A percentile compares a stretch with the other conserved stretches of the same genome.
These are phyloP conservation scores for Poterioochromonas sp. DNA, from an alignment of 352 stramenopile genomes.

Conservation along the genomic window DNA sequence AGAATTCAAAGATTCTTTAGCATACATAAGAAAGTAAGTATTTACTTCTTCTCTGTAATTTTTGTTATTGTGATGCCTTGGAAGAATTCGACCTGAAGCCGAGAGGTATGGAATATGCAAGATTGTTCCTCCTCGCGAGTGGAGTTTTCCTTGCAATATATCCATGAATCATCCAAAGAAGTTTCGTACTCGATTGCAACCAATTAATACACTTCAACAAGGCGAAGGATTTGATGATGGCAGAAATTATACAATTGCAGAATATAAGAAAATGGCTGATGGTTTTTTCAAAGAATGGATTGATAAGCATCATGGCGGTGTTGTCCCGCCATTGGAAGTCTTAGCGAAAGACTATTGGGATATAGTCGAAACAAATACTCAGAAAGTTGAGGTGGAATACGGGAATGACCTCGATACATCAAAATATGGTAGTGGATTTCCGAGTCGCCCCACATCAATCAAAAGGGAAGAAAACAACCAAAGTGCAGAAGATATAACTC, in stretches of 20 bases:
- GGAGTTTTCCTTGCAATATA: constrained; percentile 65
- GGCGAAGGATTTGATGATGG: constrained; percentile 66
- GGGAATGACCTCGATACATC: constrained; percentile 69
- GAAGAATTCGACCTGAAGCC: constrained; percentile 59
- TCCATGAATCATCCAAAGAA: constrained; percentile 67
- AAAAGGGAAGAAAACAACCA: not conserved
- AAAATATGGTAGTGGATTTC: constrained; percentile 65
- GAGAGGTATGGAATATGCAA: constrained; percentile 92
- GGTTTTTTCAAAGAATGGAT: constrained; percentile 58
- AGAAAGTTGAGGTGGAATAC: constrained; percentile 53
- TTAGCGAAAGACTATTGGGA: constrained; percentile 71
- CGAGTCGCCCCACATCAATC: too few species aligned
- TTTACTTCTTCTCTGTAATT: not conserved
- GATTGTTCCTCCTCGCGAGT: constrained; percentile 90
- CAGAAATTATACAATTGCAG: constrained; percentile 57
- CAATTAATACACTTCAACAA: constrained; percentile 72
- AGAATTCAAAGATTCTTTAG: constrained; percentile 74
- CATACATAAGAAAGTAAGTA: constrained; percentile 78
- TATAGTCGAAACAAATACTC: constrained; percentile 45
- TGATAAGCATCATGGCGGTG: constrained; percentile 46
- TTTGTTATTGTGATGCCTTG: not conserved
- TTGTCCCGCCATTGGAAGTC: constrained; percentile 39
- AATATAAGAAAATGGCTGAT: constrained; percentile 67
- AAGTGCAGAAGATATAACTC: not conserved
- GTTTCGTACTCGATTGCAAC: constrained; percentile 89